Evolutionary conservation across 306 rosid genomes (phyloP).

Genomic region (Prunus kanzakura): DNA sequence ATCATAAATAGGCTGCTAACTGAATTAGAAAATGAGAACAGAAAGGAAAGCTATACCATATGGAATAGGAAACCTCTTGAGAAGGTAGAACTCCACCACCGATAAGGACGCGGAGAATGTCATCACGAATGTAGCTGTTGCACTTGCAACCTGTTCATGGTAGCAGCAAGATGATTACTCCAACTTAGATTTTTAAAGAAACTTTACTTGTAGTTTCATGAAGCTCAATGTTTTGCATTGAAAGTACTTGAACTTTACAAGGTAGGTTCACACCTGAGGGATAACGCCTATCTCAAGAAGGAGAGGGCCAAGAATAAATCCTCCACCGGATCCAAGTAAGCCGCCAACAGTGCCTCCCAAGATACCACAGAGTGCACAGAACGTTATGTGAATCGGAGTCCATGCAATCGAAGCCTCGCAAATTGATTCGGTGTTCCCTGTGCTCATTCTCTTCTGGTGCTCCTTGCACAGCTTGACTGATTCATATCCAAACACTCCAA

Average conservation of each 20-base stretch:
- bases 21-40: background rate
- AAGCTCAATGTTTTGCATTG: no score
- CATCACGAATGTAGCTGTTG: constrained; percentile 93
- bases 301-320: constrained; percentile 83
- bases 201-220: background rate
- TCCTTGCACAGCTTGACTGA: constrained; percentile 64
- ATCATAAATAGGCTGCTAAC: background rate
- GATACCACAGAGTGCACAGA: constrained; percentile 76
- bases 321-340: constrained; percentile 85
- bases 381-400: constrained; percentile 55
- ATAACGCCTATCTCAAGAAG: constrained; percentile 90
- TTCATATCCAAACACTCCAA: constrained; percentile 72
- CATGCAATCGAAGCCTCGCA: constrained; percentile 91
- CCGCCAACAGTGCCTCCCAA: constrained; percentile 88
- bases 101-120: constrained; percentile 82
- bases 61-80: constrained; percentile 83
- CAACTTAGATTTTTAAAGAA: background rate
- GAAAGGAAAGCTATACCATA: constrained; percentile 45
- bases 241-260: no score
- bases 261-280: constrained; percentile 59
- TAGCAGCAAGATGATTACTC: background rate
- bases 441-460: constrained; percentile 52
- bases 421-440: constrained; percentile 54
- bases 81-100: constrained; percentile 78
- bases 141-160: constrained; percentile 75